These are phyloP conservation scores for Phaffia rhodozyma DNA, from an alignment of 1,284 basidiomycete genomes.

Conservation along the genomic window DNA sequence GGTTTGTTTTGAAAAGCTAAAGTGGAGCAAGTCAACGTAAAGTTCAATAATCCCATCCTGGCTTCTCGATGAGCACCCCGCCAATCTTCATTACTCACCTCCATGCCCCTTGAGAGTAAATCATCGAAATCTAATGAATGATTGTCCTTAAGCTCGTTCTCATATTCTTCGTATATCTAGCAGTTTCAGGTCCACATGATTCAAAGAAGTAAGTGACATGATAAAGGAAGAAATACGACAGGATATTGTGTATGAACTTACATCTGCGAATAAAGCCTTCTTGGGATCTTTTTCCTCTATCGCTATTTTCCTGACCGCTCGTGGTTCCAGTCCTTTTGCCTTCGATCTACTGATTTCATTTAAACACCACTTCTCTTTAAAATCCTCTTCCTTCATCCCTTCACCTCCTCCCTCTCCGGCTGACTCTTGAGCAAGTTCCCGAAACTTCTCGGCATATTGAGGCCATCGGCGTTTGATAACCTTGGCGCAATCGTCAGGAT, in stretches of 20 bases:
- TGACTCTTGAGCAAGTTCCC: constrained; percentile 26
- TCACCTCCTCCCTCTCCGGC: constrained; percentile 28
- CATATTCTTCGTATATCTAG: constrained; percentile 57
- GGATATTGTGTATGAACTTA: background rate
- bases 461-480: constrained; percentile 41
- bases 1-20: constrained; percentile 47
- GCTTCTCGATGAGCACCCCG: too few species aligned
- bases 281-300: background rate
- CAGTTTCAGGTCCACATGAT: constrained; percentile 27
- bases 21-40: too few species aligned
- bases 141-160: constrained; percentile 47
- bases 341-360: background rate
- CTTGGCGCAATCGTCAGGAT: constrained; percentile 74
- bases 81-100: too few species aligned
- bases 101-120: constrained; percentile 39
- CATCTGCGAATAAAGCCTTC: background rate
- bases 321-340: background rate
- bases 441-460: constrained; percentile 19
- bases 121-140: constrained; percentile 87
- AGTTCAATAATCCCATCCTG: too few species aligned
- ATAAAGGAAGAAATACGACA: background rate
- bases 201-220: background rate
- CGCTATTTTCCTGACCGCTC: too few species aligned
- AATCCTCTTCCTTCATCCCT: background rate
- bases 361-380: background rate